phyloP scores from a whole-genome alignment of 768 basidiomycete species.

The Xerocomellus intermedius region DNA sequence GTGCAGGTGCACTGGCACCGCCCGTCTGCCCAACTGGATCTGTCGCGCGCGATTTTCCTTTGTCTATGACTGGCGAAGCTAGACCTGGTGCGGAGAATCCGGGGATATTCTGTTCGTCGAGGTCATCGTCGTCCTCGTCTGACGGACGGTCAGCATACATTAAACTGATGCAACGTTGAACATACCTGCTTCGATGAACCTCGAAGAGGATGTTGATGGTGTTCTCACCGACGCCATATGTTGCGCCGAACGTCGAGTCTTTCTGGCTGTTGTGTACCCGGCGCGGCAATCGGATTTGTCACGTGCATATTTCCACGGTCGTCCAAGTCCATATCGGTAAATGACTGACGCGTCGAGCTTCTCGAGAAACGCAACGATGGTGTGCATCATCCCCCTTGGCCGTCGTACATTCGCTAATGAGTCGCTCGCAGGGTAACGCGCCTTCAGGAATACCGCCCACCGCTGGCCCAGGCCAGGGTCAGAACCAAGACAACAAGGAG shows the following conservation, averaged over 20 bases:
- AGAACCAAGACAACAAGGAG: slow-evolving; percentile 50
- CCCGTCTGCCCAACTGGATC: slow-evolving; percentile 49
- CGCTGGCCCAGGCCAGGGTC: slow-evolving; percentile 36
- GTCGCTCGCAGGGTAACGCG: slow-evolving; percentile 64
- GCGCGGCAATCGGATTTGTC: slow-evolving; percentile 13
- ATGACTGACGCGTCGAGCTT: slow-evolving; percentile 55
- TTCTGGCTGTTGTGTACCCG: slow-evolving; percentile 5
- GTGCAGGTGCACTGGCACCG: slow-evolving; percentile 32
- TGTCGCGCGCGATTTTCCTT: slow-evolving; percentile 69
- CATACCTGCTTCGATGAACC: slow-evolving; percentile 78
- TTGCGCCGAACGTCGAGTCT: background rate
- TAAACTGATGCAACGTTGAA: background rate
- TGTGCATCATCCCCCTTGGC: slow-evolving; percentile 6
- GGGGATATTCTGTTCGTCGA: slow-evolving; percentile 80
- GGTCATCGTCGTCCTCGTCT: slow-evolving; percentile 75
- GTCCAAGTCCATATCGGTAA: slow-evolving; percentile 34
- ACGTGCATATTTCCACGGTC: slow-evolving; percentile 25
- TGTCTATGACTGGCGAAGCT: slow-evolving; percentile 48
- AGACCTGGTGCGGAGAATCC: slow-evolving; percentile 69
- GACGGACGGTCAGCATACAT: slow-evolving; percentile 3
- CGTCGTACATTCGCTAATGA: slow-evolving; percentile 4
- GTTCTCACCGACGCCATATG: slow-evolving; percentile 36
- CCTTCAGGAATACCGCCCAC: slow-evolving; percentile 55
- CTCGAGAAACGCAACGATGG: slow-evolving; percentile 22
- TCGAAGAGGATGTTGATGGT: slow-evolving; percentile 61